phyloP scores from a whole-genome alignment of 2,329 filamentous ascomycete genomes.

The Laburnicola sp. region DNA sequence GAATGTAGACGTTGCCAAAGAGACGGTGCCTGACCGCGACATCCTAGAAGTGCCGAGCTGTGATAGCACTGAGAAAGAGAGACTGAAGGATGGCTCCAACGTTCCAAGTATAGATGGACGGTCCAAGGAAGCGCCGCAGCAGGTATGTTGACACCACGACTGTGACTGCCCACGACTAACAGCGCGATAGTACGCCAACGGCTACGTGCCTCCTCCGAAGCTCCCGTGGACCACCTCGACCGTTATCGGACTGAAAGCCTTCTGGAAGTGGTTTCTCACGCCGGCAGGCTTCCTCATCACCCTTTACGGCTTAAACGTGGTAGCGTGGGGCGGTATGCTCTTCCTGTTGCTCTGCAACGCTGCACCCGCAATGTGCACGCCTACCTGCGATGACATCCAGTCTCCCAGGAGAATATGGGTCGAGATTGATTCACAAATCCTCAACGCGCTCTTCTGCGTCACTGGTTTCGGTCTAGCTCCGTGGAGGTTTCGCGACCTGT shows the following conservation, averaged over 20 bases:
- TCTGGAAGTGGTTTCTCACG: slow-evolving; percentile 74
- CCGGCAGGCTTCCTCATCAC: slow-evolving; percentile 76
- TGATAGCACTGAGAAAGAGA: slow-evolving; percentile 19
- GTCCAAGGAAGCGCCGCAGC: slow-evolving; percentile 17
- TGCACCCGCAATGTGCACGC: slow-evolving; percentile 70
- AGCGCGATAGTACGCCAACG: slow-evolving; percentile 39
- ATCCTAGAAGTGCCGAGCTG: slow-evolving; percentile 11
- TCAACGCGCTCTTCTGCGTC: slow-evolving; percentile 84
- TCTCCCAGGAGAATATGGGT: slow-evolving; percentile 82
- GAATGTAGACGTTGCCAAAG: slow-evolving; percentile 6
- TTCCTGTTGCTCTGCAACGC: slow-evolving; percentile 81
- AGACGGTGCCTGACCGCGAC: slow-evolving; percentile 6
- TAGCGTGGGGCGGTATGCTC: slow-evolving; percentile 90
- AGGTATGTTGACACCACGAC: slow-evolving; percentile 19
- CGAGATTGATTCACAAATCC: slow-evolving; percentile 79
- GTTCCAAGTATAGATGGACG: slow-evolving; percentile 16
- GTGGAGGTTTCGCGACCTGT: slow-evolving; percentile 81
- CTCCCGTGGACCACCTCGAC: slow-evolving; percentile 62
- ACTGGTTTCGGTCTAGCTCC: slow-evolving; percentile 83
- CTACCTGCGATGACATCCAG: slow-evolving; percentile 72
- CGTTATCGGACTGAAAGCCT: slow-evolving; percentile 60
- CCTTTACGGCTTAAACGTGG: slow-evolving; percentile 78
- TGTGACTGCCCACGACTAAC: slow-evolving; percentile 15
- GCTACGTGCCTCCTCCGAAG: slow-evolving; percentile 50
- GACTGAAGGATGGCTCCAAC: slow-evolving; percentile 24